Evolutionary conservation across 164 flowering plant genomes (phyloP).

Genomic region (Cinnamomum chago): DNA sequence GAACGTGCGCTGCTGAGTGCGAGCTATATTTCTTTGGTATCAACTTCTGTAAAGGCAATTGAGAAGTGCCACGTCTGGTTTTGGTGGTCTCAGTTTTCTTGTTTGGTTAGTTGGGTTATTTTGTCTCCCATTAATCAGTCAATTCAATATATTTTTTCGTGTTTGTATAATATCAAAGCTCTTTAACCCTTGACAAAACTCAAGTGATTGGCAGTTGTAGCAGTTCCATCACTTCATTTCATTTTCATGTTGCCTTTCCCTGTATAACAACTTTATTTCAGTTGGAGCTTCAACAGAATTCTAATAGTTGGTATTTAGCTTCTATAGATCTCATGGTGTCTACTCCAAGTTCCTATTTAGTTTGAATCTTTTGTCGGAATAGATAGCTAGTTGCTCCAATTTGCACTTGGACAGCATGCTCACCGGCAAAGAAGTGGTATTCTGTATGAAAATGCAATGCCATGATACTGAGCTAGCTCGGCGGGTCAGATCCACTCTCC

Average conservation of each 20-base stretch:
- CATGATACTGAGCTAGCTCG: too few species aligned
- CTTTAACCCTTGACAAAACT: neutral
- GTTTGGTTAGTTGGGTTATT: neutral
- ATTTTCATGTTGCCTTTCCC: neutral
- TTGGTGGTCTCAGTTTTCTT: slow-evolving; percentile 44
- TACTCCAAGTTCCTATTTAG: too few species aligned
- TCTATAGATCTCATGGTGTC: too few species aligned
- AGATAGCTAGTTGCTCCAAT: too few species aligned
- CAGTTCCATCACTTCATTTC: neutral
- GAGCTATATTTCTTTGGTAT: slow-evolving; percentile 69
- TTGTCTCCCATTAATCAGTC: slow-evolving; percentile 1
- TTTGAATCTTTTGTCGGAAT: too few species aligned
- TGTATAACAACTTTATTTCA: neutral
- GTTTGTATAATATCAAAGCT: slow-evolving; percentile 7
- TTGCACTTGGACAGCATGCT: too few species aligned
- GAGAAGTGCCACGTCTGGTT: slow-evolving; percentile 71
- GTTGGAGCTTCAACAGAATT: too few species aligned
- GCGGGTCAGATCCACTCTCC: too few species aligned
- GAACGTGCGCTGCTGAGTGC: slow-evolving; percentile 51
- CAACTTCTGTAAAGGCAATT: slow-evolving; percentile 68
- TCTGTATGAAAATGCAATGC: too few species aligned
- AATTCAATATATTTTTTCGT: neutral
- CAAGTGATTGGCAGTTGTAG: slow-evolving; percentile 6
- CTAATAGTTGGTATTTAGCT: too few species aligned
- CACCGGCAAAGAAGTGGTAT: too few species aligned